Evolutionary conservation across 306 rosid species (phyloP).

Genomic region (Hippophae rhamnoides): DNA sequence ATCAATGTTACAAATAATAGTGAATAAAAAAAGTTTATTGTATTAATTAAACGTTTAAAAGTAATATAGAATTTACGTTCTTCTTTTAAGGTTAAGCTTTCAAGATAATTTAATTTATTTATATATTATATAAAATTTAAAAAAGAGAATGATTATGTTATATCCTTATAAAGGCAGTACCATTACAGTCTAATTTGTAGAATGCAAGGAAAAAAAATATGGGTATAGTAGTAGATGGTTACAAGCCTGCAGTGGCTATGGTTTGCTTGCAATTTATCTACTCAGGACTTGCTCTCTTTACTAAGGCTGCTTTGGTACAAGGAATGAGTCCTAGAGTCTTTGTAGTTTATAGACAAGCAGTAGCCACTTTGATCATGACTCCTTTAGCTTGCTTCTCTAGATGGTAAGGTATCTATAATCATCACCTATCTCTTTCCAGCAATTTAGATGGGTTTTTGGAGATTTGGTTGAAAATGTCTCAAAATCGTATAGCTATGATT

Average conservation of each 20-base stretch:
- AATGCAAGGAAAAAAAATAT: constrained; percentile 2
- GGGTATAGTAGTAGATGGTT: constrained; percentile 28
- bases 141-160: no score
- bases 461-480: no score
- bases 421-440: not conserved
- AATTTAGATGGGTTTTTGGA: no score
- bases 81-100: no score
- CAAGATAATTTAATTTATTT: no score
- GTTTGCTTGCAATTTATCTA: constrained; percentile 41
- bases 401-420: not conserved
- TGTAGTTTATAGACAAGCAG: constrained; percentile 53
- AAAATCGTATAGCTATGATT: no score
- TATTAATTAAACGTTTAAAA: no score
- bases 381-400: constrained; percentile 35
- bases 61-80: no score
- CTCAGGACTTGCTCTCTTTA: constrained; percentile 47
- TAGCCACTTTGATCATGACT: constrained; percentile 48
- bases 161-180: not conserved
- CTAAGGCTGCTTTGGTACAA: constrained; percentile 51
- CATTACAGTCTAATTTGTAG: no score
- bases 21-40: no score
- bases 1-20: no score
- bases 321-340: constrained; percentile 60
- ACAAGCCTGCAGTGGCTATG: constrained; percentile 45
- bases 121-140: no score